These are phyloP conservation scores for Lipomyces oligophaga DNA, from an alignment of 805 yeast genomes.

Conservation along the genomic window DNA sequence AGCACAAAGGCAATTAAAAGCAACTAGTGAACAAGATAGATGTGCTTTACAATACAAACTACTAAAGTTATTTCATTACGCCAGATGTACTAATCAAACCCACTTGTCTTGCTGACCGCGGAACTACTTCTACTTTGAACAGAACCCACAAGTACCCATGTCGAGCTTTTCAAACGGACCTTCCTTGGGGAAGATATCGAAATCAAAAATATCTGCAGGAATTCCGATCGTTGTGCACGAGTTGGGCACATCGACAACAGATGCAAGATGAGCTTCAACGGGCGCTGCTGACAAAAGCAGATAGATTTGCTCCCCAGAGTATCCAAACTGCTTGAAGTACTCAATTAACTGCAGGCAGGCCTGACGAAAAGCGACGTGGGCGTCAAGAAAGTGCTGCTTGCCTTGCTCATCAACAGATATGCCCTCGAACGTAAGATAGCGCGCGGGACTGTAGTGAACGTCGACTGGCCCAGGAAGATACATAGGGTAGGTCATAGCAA, in stretches of 20 bases:
- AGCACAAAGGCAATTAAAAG: too few species aligned
- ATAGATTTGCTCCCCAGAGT: constrained; percentile 50
- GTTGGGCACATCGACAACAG: constrained; percentile 52
- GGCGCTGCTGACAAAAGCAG: constrained; percentile 48
- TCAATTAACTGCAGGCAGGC: constrained; percentile 50
- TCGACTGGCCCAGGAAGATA: constrained; percentile 49
- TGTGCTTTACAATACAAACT: too few species aligned
- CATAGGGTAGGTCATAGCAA: constrained; percentile 47
- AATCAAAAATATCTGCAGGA: constrained; percentile 52
- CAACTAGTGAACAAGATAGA: too few species aligned
- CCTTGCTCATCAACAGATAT: constrained; percentile 51
- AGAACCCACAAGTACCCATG: constrained; percentile 22
- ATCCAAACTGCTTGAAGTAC: constrained; percentile 49
- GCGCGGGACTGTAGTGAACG: constrained; percentile 47
- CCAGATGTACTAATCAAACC: too few species aligned
- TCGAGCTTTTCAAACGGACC: constrained; percentile 20
- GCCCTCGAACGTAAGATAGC: constrained; percentile 52
- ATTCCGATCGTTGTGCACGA: constrained; percentile 50
- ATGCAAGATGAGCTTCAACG: constrained; percentile 50
- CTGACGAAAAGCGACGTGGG: constrained; percentile 50
- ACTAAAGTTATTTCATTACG: too few species aligned
- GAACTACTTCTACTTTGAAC: too few species aligned
- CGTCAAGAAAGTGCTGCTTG: constrained; percentile 45
- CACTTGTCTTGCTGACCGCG: too few species aligned
- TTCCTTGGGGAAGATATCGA: constrained; percentile 37